Evolutionary conservation across 2,329 filamentous ascomycete species (phyloP), one percentile per base, ranked within the genome.

Genomic region (Fusarium tuaranense): DNA sequence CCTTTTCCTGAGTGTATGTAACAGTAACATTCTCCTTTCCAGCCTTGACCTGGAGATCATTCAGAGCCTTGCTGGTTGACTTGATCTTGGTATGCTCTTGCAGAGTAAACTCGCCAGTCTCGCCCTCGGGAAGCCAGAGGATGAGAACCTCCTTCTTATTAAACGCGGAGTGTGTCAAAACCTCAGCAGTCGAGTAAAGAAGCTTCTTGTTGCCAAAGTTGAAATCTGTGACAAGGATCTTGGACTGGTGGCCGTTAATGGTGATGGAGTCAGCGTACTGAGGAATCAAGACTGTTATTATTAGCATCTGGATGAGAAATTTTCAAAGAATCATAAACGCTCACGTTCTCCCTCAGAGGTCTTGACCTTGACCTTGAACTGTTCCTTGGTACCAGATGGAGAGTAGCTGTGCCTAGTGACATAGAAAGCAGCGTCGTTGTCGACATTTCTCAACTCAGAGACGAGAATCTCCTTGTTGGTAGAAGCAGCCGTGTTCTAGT

Each of bases 161-260:
- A 9, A 89, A 82, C 0, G 85, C 70, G 0, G 87, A 82, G 65
- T 88, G 88, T 71, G 86, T 90, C 13, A 90, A 77, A 0, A 90
- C 83, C 69, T 90, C 88, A 0, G 87, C 87, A 1, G 88, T 90
- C 1, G 88, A 89, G 77, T 90, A 90, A 0, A 90, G 77, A 0
- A 90, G 78, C 0, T 80, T 86, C 69, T 88, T 83, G 9, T 81
- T 78, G 1, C 89, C 90, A 44, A 91, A 86, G 1, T 72, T 79
- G 67, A 91, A 92, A 73, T 92, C 90, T 0, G 89, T 90, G 0
- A 90, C 88, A 5, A 92, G 79, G 18, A 92, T 88, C 83, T 92
- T 92, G 9, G 89, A 87, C 65, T 91, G 88, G 41, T 91, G 88
- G 2, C 91, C 91, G 65, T 91, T 87, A 46, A 92, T 84, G 7